phyloP scores from a whole-genome alignment of 441 rosid genomes.

The Pelargonium citronellum region DNA sequence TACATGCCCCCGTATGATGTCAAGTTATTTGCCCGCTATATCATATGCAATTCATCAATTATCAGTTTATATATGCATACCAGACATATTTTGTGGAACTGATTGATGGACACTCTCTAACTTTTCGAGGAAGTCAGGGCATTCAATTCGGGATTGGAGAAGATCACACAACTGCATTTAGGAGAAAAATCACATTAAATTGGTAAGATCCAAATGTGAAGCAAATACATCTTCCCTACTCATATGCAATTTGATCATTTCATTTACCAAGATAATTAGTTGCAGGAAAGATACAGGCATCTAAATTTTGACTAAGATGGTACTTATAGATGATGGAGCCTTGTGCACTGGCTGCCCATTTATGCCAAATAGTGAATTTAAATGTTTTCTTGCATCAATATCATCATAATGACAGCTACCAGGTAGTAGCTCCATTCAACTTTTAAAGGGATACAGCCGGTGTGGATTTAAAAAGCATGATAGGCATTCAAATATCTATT shows the following conservation, averaged over 20 bases:
- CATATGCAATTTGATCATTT: neutral
- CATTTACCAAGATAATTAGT: neutral
- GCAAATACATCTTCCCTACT: neutral
- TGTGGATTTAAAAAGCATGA: neutral
- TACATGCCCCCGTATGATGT: neutral
- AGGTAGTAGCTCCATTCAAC: neutral
- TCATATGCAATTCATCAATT: neutral
- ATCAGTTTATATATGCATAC: neutral
- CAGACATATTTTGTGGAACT: neutral
- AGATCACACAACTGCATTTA: conserved; percentile 4
- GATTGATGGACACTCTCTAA: neutral
- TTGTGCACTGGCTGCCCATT: neutral
- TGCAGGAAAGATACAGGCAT: no score
- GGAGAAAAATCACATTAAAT: neutral
- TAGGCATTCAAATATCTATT: neutral
- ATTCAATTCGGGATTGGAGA: neutral
- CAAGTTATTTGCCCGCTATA: neutral
- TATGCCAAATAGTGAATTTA: neutral
- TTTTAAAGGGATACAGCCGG: neutral
- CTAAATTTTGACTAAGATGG: neutral
- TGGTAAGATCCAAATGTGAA: conserved; percentile 1
- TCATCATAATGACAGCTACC: neutral
- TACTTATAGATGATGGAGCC: neutral
- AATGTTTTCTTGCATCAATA: neutral
- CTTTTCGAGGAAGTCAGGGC: conserved; percentile 4